Conservation (phyloP, 768 basidiomycete species). For the Hygrophoropsis aurantiaca region DNA sequence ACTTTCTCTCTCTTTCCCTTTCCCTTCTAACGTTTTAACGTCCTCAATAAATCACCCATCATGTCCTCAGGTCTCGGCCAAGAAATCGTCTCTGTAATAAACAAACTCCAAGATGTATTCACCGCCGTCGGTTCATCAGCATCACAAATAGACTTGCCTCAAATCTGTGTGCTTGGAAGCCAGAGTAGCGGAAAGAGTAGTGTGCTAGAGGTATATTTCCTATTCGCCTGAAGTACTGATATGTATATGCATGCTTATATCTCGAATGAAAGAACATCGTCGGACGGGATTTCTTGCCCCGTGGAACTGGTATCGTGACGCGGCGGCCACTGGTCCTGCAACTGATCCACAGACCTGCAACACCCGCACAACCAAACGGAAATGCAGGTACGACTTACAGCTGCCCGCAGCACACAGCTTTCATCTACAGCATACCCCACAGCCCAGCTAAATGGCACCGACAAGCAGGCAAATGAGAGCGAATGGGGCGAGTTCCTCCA, state of each 20-base stretch:
- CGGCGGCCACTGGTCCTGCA: conserved; percentile 94
- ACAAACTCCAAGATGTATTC: conserved; percentile 92
- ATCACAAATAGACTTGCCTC: conserved; percentile 82
- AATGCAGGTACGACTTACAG: conserved; percentile 36
- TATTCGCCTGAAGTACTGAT: conserved; percentile 8
- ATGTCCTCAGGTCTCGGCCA: conserved; percentile 68
- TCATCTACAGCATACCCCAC: conserved; percentile 5
- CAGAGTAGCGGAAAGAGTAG: conserved; percentile 94
- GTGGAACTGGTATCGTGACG: conserved; percentile 98
- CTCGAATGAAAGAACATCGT: conserved; percentile 77
- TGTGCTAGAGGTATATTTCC: conserved; percentile 72
- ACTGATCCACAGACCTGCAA: conserved; percentile 83
- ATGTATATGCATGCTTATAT: not conserved
- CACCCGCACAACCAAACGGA: conserved; percentile 44
- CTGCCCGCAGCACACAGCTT: not conserved
- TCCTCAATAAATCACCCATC: conserved; percentile 10
- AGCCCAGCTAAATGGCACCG: conserved; percentile 43
- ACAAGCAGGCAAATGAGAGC: conserved; percentile 82
- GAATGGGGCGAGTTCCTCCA: conserved; percentile 99
- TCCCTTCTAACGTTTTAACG: conserved; percentile 12
- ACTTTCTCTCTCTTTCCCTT: conserved; percentile 13
- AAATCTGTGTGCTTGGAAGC: conserved; percentile 89
- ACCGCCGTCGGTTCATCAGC: conserved; percentile 77
- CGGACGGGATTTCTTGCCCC: conserved; percentile 96
- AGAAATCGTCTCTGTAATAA: conserved; percentile 79